Base-by-base conservation (phyloP, 768 basidiomycete species). In the Kondoa subrosea region DNA sequence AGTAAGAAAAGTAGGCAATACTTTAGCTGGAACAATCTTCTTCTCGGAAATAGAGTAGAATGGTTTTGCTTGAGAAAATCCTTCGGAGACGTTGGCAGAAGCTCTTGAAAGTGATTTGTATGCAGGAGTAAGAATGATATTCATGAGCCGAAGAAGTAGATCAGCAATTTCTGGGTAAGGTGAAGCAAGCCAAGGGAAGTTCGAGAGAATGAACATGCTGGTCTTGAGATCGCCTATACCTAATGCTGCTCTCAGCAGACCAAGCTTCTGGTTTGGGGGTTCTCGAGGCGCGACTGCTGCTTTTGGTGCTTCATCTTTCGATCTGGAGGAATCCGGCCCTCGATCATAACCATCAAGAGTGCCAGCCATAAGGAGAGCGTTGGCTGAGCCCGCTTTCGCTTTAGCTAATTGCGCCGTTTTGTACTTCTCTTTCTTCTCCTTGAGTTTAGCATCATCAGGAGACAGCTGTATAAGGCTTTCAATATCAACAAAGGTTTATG, bases 161-260 rank as follows among this genome's bases (percentile, higher is more conserved):
- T 96, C 92, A 4, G 91, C 87, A 63, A 97, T 80, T 72, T 91
- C 87, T 0, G 86, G 83, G 67, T 87, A 83, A 34, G 85, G 84
- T 70, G 89, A 85, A 25, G 87, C 84, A 59, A 95, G 77, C 87
- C 89, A 91, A 2, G 87, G 88, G 76, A 84, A 91, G 74, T 85
- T 85, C 60, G 86, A 83, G 74, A 97, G 77, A 69, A 97, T 83
- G 32, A 84, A 83, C 64, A 90, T 77, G 8, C 88, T 85, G 1
- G 88, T 85, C 59, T 85, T 83, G 63, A 92, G 73, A 29, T 88
- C 88, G 3, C 95, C 95, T 60, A 97, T 79, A 33, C 89, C 81
- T 32, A 99, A 83, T n/a, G 97, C 79, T 16, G 89, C 87, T 57
- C 81, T 79, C 33, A 91, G 76, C 32, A 99, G 80, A 25, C 84